Base-by-base conservation (phyloP, 306 rosid species). In the Chamaecrista fasciculata region DNA sequence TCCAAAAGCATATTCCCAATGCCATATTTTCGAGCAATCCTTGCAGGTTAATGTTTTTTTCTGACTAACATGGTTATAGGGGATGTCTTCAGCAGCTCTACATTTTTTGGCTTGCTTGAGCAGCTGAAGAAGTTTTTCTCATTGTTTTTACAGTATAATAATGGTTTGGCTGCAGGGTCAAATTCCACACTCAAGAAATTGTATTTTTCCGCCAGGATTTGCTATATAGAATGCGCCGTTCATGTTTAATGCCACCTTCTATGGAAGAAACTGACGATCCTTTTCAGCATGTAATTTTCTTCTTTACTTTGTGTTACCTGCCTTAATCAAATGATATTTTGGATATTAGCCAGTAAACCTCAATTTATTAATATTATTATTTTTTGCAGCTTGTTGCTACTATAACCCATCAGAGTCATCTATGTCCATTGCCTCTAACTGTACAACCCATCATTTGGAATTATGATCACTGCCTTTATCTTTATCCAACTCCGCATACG, bases 391-490 rank as follows among this genome's bases (percentile, higher is more conserved):
- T 90, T 79, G 95, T 94, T 62, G 98, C 98, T 47, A 90, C 98
- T 78, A 88, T 94, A 77, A 81, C 94, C 65, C 97, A 94, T 73
- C 97, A 94, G 85, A 88, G 96, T 74, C 98, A 94, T 89, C 98
- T 90, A 57, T 90, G 97, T 57, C 97, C 98, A 24, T 91, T 90
- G 34, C 92, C 98, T 67, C 84, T 90, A 60, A 69, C 66, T 31
- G 88, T 83, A 29, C 95, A 90, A 81, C 97, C 96, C 36, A 86
- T 94, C 69, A 78, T 90, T 69, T 94, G 98, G 98, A 94, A 90
- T 71, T 90, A 86, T 31, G 97, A 94, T 70, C 97, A 94, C 62
- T 66, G 81, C 53, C 97, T 94, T 25, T 72, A 88, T 84, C 96
- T 90, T 53, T 90, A 90, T 85, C 97, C 98, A 58, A 88, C 94